Percentiles rank a stretch among this genome's conserved stretches.
These are phyloP conservation scores for sorghum (Sorghum bicolor) DNA, from an alignment of 176 grass and related monocot genomes.

Conservation along the genomic window DNA sequence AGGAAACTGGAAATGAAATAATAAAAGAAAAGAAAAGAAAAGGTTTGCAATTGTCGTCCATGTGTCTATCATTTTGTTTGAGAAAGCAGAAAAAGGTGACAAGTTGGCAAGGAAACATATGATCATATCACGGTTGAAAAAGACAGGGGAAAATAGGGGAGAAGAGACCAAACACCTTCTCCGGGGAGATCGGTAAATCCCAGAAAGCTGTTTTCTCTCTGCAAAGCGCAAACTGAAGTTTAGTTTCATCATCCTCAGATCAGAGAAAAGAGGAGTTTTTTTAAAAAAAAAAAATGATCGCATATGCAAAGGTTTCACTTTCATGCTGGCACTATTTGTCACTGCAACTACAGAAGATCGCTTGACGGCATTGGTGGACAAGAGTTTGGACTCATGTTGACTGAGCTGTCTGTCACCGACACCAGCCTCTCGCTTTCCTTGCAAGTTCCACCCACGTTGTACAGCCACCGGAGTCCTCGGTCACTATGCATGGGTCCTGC, in stretches of 20 bases:
- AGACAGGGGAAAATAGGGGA: not conserved
- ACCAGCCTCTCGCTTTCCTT: not conserved
- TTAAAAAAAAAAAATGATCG: too few relatives aligned
- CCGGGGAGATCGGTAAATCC: not conserved
- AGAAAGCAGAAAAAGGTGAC: not conserved
- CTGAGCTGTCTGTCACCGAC: slow-evolving; percentile 2
- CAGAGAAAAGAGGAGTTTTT: too few relatives aligned
- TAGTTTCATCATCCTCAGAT: not conserved
- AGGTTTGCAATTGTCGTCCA: not conserved
- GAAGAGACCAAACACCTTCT: not conserved
- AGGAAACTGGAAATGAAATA: not conserved
- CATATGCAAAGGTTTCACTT: too few relatives aligned
- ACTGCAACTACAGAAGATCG: not conserved
- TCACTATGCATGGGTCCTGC: not conserved
- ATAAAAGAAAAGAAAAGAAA: not conserved
- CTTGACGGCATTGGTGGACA: not conserved
- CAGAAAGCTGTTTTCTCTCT: not conserved
- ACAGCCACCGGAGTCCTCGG: not conserved
- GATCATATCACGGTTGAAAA: not conserved
- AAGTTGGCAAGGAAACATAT: not conserved
- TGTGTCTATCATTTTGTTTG: not conserved
- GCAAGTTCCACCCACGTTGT: not conserved
- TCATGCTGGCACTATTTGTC: not conserved
- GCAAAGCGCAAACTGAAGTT: not conserved
- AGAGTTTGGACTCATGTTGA: not conserved